A percentile compares a stretch with the other conserved stretches of the same genome.
These are phyloP conservation scores for Plicaturopsis crispa DNA, from an alignment of 768 basidiomycete genomes.

Conservation along the genomic window DNA sequence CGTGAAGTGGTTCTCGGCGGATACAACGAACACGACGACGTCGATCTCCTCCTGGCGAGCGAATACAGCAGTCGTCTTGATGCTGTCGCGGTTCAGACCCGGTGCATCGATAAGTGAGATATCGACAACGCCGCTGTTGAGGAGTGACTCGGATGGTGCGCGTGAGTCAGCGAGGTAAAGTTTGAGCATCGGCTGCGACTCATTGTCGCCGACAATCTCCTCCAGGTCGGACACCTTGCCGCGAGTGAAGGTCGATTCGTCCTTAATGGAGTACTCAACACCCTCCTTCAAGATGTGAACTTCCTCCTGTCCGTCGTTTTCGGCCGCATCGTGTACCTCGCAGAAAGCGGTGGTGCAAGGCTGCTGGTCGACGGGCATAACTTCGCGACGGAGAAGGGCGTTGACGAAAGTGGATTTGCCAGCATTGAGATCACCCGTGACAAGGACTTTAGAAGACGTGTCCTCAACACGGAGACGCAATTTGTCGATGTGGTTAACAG, in stretches of 20 bases:
- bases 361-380: constrained; percentile 98
- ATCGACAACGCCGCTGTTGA: constrained; percentile 93
- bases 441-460: constrained; percentile 90
- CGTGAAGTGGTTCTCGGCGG: constrained; percentile 98
- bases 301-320: constrained; percentile 76
- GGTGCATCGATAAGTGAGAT: constrained; percentile 99
- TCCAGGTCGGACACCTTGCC: constrained; percentile 67
- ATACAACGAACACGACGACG: constrained; percentile 96
- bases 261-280: constrained; percentile 54
- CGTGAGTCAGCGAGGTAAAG: constrained; percentile 84
- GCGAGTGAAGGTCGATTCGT: constrained; percentile 72
- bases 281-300: constrained; percentile 76
- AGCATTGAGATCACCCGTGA: constrained; percentile 96
- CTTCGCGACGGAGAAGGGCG: constrained; percentile 79
- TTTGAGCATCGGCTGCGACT: constrained; percentile 70
- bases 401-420: constrained; percentile 99
- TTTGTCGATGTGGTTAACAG: constrained; percentile 74
- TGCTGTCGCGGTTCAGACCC: constrained; percentile 90
- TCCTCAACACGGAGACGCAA: constrained; percentile 85
- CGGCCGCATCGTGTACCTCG: constrained; percentile 88
- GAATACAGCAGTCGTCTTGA: constrained; percentile 93
- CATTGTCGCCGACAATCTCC: constrained; percentile 55
- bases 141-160: constrained; percentile 70
- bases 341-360: constrained; percentile 97
- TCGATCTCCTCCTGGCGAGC: constrained; percentile 97